Evolutionary conservation across 1,139 yeast genomes (phyloP).

Genomic region (Protomyces lactucae-debilis): DNA sequence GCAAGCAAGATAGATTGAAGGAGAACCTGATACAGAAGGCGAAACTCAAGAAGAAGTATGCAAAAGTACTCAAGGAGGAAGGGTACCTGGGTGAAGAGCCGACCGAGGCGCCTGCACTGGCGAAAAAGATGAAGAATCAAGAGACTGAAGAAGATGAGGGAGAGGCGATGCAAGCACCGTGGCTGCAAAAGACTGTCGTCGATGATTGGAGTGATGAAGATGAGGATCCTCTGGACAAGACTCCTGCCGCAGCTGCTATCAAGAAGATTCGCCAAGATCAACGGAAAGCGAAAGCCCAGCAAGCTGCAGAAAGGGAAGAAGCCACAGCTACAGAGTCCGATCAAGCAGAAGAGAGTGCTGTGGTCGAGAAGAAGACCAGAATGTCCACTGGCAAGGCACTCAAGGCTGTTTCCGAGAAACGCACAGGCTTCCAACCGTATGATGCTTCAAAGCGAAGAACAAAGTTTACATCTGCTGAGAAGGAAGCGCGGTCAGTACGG

Average conservation of each 20-base stretch:
- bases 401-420: background rate
- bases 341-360: background rate
- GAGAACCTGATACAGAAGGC: conserved; percentile 19
- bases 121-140: background rate
- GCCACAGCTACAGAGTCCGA: background rate
- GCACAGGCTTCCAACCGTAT: background rate
- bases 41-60: conserved; percentile 22
- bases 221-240: background rate
- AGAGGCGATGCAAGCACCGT: background rate
- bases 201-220: background rate
- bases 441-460: background rate
- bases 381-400: background rate
- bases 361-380: background rate
- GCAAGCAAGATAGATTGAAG: conserved; percentile 14
- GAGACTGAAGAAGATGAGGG: background rate
- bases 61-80: conserved; percentile 15
- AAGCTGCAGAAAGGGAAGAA: background rate
- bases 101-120: background rate
- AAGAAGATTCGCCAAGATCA: background rate
- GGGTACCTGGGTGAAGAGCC: background rate
- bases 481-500: background rate
- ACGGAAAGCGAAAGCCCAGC: background rate
- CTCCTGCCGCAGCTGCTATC: background rate
- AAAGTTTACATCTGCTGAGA: background rate
- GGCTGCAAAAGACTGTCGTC: background rate